These are phyloP conservation scores for Cryptosporidium viatorum DNA, from an alignment of 169 alveolate species.

Conservation along the genomic window DNA sequence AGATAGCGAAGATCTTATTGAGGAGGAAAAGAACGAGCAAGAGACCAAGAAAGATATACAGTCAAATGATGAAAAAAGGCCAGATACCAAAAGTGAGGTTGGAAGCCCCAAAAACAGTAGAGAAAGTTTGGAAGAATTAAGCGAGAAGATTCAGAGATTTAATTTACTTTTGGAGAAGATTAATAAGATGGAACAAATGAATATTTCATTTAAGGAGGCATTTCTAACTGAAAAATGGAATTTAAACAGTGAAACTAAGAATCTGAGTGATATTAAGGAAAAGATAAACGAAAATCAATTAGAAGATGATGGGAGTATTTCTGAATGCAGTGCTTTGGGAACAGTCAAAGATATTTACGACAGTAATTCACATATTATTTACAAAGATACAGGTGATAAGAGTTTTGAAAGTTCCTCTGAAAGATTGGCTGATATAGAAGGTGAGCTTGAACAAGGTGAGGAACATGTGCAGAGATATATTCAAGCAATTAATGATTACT, in stretches of 20 bases:
- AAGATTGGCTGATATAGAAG: slow-evolving; percentile 9
- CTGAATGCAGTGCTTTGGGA: slow-evolving; percentile 27
- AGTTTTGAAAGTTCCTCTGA: slow-evolving; percentile 1
- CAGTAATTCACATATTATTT: slow-evolving; percentile 12
- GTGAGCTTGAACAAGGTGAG: slow-evolving; percentile 18
- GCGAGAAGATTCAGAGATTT: slow-evolving; percentile 40
- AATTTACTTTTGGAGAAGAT: slow-evolving; percentile 47
- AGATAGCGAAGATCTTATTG: neutral
- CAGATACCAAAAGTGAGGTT: neutral
- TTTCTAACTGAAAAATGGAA: slow-evolving; percentile 45
- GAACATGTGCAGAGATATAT: slow-evolving; percentile 43
- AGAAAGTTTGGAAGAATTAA: slow-evolving; percentile 7
- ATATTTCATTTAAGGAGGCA: slow-evolving; percentile 32
- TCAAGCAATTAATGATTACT: slow-evolving; percentile 39
- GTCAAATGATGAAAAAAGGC: neutral
- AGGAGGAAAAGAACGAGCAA: neutral
- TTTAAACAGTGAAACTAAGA: neutral
- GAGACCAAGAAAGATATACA: neutral
- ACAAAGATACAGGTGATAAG: neutral
- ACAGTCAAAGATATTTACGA: slow-evolving; percentile 33
- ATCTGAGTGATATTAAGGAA: neutral
- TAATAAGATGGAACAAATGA: slow-evolving; percentile 53
- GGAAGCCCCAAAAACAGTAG: neutral
- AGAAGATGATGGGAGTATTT: slow-evolving; percentile 1
- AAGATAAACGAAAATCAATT: neutral